Base-by-base conservation (phyloP, 164 flowering plant species). In the Annona cherimola region DNA sequence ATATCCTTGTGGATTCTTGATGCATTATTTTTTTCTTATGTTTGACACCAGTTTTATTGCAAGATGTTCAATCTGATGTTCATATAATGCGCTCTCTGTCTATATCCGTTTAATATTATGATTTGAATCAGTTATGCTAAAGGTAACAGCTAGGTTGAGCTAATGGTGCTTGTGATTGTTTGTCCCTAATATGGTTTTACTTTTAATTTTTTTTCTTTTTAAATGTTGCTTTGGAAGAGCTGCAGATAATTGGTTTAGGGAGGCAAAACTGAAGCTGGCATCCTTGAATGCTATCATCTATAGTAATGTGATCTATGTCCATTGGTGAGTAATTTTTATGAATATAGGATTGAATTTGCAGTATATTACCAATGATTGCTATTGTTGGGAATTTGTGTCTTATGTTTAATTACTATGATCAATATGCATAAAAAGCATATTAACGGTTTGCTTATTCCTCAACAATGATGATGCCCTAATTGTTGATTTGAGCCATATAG, bases 181-280 rank as follows among this genome's bases (percentile, higher is more conserved):
- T 7, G 19, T 20, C 16, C 63, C 63, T n/a, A 20, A n/a, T 20
- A n/a, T 20, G 19, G 26, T n/a, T n/a, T 18, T 61, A n/a, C 59
- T 54, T 54, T 16, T 7, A 8, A 54, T 73, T 60, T 44, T 46
- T 39, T 69, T 45, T 57, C 9, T 69, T 42, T 46, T 73, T 75
- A 41, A 42, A 26, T 76, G 60, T 80, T 81, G 54, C 76, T 74
- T 70, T 84, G 83, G 84, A 86, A 94, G 98, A 79, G 95, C 93
- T 89, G 99, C 99, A 81, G 98, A 91, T 76, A 77, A 68, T 69
- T 95, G 99, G 98, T 95, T 95, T 79, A 74, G 77, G 81, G 93
- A 93, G 86, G 99, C 99, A 63, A 93, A 87, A 82, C 82, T 82
- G 80, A 78, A 74, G 73, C 84, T 78, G 74, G 7, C 79, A 67